phyloP scores from a whole-genome alignment of 257 asterid species.

The Solanum ossicruentum region DNA sequence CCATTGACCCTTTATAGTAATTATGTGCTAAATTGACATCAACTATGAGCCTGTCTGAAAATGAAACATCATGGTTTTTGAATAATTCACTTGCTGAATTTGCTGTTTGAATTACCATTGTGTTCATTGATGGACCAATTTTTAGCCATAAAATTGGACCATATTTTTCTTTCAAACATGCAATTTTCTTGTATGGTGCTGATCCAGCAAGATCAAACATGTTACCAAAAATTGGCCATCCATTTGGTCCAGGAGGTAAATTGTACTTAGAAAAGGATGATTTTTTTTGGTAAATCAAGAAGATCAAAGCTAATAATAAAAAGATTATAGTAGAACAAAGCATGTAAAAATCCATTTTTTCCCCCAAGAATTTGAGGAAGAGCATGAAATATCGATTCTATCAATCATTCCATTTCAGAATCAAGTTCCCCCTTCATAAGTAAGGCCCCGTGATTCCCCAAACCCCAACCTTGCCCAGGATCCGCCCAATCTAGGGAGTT shows the following conservation, averaged over 20 bases:
- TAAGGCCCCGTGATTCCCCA: too few species aligned
- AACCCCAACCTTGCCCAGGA: too few species aligned
- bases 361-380: background rate
- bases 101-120: conserved; percentile 23
- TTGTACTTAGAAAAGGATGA: background rate
- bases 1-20: conserved; percentile 26
- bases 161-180: conserved; percentile 10
- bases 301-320: conserved; percentile 3
- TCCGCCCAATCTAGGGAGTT: too few species aligned
- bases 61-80: conserved; percentile 32
- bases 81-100: background rate
- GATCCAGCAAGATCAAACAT: conserved; percentile 28
- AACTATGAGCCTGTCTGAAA: conserved; percentile 26
- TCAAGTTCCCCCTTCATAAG: too few species aligned
- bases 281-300: background rate
- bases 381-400: too few species aligned
- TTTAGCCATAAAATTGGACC: conserved; percentile 40
- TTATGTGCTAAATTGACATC: conserved; percentile 31
- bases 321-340: conserved; percentile 1
- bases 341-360: background rate
- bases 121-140: conserved; percentile 30
- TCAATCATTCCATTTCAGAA: too few species aligned
- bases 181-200: conserved; percentile 25
- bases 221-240: conserved; percentile 44
- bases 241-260: conserved; percentile 35